phyloP scores from a whole-genome alignment of 2,329 filamentous ascomycete species.

The Chalaropsis thielavioides region DNA sequence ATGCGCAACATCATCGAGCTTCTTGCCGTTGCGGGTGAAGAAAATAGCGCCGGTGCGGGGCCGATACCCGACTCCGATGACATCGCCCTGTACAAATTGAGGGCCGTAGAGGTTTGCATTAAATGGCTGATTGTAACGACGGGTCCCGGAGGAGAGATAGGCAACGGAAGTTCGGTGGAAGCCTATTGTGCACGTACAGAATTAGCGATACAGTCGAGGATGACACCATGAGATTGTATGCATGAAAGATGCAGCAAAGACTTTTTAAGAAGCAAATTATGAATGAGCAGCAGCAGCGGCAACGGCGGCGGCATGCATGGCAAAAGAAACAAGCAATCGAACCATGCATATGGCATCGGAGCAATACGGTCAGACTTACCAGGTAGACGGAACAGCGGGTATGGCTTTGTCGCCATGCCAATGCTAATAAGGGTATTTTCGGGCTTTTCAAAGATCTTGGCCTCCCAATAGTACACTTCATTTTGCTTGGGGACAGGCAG shows the following conservation, averaged over 20 bases:
- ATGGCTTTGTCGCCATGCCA: conserved; percentile 92
- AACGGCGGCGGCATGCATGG: neutral
- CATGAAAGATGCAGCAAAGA: neutral
- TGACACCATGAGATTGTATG: neutral
- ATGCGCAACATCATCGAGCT: conserved; percentile 84
- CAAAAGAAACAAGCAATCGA: neutral
- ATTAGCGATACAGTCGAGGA: neutral
- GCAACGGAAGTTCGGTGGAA: conserved; percentile 88
- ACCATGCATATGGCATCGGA: neutral
- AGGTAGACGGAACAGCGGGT: conserved; percentile 83
- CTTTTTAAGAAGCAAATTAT: neutral
- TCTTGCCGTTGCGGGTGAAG: conserved; percentile 97
- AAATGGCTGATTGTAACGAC: conserved; percentile 90
- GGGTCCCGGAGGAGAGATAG: conserved; percentile 74
- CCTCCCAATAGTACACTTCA: conserved; percentile 99
- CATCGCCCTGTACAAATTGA: conserved; percentile 78
- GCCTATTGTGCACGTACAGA: conserved; percentile 31
- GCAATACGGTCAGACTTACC: conserved; percentile 41
- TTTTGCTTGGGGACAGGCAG: conserved; percentile 96
- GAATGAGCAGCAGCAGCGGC: neutral
- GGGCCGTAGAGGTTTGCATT: conserved; percentile 66
- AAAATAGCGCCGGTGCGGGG: conserved; percentile 90
- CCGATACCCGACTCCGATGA: conserved; percentile 87
- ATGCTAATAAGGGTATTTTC: conserved; percentile 77
- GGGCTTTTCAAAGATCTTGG: conserved; percentile 95